Base-by-base conservation (phyloP, 2,329 filamentous ascomycete species). In the Annulohypoxylon truncatum region DNA sequence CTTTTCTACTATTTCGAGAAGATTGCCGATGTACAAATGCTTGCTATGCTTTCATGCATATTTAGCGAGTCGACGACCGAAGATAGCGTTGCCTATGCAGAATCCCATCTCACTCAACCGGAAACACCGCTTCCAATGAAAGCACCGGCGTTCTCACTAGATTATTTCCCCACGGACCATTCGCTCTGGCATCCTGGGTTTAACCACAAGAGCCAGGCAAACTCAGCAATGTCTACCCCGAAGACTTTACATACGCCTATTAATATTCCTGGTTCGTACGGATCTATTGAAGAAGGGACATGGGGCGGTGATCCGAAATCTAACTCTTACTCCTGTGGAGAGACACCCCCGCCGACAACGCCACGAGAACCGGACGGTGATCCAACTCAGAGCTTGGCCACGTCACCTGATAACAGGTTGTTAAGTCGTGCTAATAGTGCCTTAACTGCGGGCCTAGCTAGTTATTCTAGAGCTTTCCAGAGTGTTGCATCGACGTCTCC, bases 21-120 rank as follows among this genome's bases (percentile, higher is more conserved):
- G 55, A 80, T 84, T 28, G 87, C 85, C 4, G 89, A 92, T 65
- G 79, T 90, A 10, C 89, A 92, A 75, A 92, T 92, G 89, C 75
- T 92, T 56, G 89, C 89, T 7, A 91, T 91, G 88, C 81, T 92
- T 26, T 89, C 89, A 1, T 91, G 89, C 75, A 85, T 91, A 61
- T 91, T 92, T 74, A 87, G 85, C 70, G 88, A 91, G 53, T 83
- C 88, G 0, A 82, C 84, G 10, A 80, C 84, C 0, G 81, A 86
- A 44, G 83, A 88, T 62, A 82, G 82, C 51, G 81, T 87, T 22
- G 85, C 87, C 3, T 88, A 89, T 69, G 82, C 84, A 13, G 87
- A 87, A 67, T 83, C 84, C 1, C 83, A 83, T 61, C 79, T 89
- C 54, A 82, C 85, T 0, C 84, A 88, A 59, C 83, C 87, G 4